phyloP scores from a whole-genome alignment of 257 asterid genomes.

The Mitragyna speciosa region DNA sequence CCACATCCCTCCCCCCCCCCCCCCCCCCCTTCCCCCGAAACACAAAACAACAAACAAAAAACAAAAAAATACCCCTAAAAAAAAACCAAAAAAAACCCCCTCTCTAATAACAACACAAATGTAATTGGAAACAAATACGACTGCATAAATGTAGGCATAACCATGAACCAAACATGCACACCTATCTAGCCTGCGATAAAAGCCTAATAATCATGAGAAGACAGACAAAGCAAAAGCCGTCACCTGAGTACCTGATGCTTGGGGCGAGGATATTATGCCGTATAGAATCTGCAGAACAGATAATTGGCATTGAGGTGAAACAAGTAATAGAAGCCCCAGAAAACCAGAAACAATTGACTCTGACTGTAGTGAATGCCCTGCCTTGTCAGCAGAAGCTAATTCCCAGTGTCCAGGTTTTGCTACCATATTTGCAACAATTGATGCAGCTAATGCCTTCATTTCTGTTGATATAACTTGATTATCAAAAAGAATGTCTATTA shows the following conservation, averaged over 20 bases:
- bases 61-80: too few relatives aligned
- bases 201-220: not conserved
- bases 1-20: too few relatives aligned
- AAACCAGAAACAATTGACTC: constrained; percentile 24
- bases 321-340: constrained; percentile 14
- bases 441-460: constrained; percentile 26
- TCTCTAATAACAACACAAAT: too few relatives aligned
- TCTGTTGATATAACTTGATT: constrained; percentile 16
- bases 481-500: constrained; percentile 24
- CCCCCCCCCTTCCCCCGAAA: too few relatives aligned
- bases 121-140: not conserved
- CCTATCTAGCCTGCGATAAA: not conserved
- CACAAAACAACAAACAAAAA: too few relatives aligned
- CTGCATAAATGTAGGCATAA: not conserved
- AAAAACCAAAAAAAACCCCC: too few relatives aligned
- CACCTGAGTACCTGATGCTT: constrained; percentile 25
- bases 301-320: constrained; percentile 23
- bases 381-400: constrained; percentile 29
- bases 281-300: constrained; percentile 23
- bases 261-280: constrained; percentile 27
- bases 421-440: constrained; percentile 26
- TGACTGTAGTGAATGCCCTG: constrained; percentile 24
- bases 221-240: not conserved
- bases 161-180: not conserved
- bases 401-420: constrained; percentile 33